These are phyloP conservation scores for Verticillium zaregamsianum DNA, from an alignment of 2,329 filamentous ascomycete genomes.

Conservation along the genomic window DNA sequence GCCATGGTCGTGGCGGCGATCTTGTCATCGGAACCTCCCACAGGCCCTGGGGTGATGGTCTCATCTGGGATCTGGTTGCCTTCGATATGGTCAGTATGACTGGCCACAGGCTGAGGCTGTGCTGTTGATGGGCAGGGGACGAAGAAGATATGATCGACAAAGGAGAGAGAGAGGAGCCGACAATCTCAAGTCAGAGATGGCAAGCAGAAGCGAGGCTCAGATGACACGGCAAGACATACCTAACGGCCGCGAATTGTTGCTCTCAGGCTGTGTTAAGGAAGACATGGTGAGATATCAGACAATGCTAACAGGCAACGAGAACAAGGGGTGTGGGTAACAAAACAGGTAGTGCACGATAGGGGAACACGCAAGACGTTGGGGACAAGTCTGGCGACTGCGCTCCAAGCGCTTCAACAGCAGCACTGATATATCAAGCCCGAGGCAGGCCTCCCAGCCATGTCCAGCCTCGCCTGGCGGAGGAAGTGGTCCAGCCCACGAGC, in stretches of 20 bases:
- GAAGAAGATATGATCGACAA: neutral
- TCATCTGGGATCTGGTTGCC: neutral
- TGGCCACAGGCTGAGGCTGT: neutral
- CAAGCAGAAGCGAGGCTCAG: conserved; percentile 1
- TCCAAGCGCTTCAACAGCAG: neutral
- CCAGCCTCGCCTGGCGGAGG: neutral
- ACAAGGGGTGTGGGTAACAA: neutral
- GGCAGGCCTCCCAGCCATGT: neutral
- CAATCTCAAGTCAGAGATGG: neutral
- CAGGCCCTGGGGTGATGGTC: neutral
- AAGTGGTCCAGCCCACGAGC: neutral
- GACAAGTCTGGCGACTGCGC: neutral
- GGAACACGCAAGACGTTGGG: neutral
- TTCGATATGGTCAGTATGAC: neutral
- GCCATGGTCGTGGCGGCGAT: neutral
- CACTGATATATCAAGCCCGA: conserved; percentile 1
- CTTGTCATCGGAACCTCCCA: neutral
- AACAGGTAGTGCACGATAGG: neutral
- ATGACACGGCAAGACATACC: neutral
- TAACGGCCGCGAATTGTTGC: neutral
- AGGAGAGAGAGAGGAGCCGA: neutral
- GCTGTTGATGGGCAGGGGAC: neutral
- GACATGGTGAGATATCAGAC: neutral
- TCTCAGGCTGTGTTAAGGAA: neutral
- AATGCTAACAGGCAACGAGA: neutral